phyloP scores from a whole-genome alignment of 2,329 filamentous ascomycete genomes.

The Blastomyces gilchristii region DNA sequence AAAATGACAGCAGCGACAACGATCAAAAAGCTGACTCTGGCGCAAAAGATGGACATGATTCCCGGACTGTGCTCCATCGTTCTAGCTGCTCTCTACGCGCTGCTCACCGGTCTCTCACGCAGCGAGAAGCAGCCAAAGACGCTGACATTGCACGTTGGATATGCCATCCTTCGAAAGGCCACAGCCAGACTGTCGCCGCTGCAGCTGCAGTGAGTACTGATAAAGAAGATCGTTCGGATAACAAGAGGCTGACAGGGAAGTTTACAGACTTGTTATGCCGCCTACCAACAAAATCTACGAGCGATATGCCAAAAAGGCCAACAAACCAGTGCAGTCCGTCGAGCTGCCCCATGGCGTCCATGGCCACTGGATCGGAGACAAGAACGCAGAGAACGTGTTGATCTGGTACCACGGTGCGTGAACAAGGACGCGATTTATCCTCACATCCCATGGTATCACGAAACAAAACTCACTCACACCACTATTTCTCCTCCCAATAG shows the following conservation, averaged over 20 bases:
- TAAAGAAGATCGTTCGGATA: neutral
- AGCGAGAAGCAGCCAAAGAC: slow-evolving; percentile 26
- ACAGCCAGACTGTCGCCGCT: slow-evolving; percentile 18
- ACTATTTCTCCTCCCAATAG: slow-evolving; percentile 20
- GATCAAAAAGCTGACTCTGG: neutral
- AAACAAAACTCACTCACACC: no score
- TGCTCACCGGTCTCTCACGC: slow-evolving; percentile 29
- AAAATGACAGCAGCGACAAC: neutral
- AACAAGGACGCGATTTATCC: no score
- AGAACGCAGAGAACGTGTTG: slow-evolving; percentile 29
- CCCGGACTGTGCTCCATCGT: slow-evolving; percentile 20
- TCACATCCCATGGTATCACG: no score
- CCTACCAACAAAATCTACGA: slow-evolving; percentile 24
- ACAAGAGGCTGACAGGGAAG: neutral
- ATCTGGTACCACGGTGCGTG: slow-evolving; percentile 30
- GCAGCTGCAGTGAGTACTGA: slow-evolving; percentile 2
- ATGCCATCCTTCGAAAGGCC: slow-evolving; percentile 18
- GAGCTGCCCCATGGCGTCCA: slow-evolving; percentile 25
- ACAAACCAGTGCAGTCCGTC: slow-evolving; percentile 22
- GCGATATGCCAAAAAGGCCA: slow-evolving; percentile 19
- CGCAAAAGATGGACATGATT: slow-evolving; percentile 25
- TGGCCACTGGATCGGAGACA: slow-evolving; percentile 33
- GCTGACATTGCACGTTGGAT: slow-evolving; percentile 26
- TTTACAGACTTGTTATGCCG: slow-evolving; percentile 18
- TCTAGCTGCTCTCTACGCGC: slow-evolving; percentile 17